Base-by-base conservation (phyloP, 768 basidiomycete genomes). In the Lyophyllum shimeji region DNA sequence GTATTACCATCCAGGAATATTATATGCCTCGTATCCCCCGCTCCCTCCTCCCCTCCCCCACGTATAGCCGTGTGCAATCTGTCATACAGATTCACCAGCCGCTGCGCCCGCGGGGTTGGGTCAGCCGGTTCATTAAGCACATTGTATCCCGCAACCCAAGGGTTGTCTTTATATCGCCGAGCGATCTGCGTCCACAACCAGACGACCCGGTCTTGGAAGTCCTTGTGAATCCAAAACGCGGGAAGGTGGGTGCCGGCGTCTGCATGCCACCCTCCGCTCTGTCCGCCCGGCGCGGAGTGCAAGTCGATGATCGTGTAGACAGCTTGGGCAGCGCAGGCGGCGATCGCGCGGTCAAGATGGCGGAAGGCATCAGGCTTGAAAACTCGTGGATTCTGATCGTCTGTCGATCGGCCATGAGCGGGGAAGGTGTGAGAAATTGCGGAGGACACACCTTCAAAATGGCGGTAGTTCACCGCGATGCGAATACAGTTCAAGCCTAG, bases 1-100 rank as follows among this genome's bases (percentile, higher is more conserved):
- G 90, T 92, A 74, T 90, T 93, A n/a, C 87, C 87, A 67, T 92
- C 92, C 67, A 89, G 79, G 76, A 88, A 93, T 60, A 93, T 77
- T 63, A 80, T 77, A 65, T 93, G 91, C 86, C 65, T 81, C 79
- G 17, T 37, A 48, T 85, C 70, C 1, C 78, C 71, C 69, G 93
- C 93, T 5, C 17, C n/a, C 17, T 18, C 39, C 15, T n/a, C 39
- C n/a, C 39, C 39, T 45, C 86, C 71, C n/a, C 77, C 74, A 47
- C 89, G 85, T 66, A 95, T 91, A n/a, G 85, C 86, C 18, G 70
- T 71, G 69, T 89, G 79, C 18, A 90, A 75, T 15, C 82, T 73
- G 62, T 84, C 81, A 71, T 93, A 92, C 72, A 86, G 88, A 1
- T 54, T 65, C 55, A 91, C 65, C 46, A 94, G 62, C 45, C 66